These are phyloP conservation scores for Paragyromitra xinjiangensis DNA, from an alignment of 495 filamentous ascomycete genomes.

Conservation along the genomic window DNA sequence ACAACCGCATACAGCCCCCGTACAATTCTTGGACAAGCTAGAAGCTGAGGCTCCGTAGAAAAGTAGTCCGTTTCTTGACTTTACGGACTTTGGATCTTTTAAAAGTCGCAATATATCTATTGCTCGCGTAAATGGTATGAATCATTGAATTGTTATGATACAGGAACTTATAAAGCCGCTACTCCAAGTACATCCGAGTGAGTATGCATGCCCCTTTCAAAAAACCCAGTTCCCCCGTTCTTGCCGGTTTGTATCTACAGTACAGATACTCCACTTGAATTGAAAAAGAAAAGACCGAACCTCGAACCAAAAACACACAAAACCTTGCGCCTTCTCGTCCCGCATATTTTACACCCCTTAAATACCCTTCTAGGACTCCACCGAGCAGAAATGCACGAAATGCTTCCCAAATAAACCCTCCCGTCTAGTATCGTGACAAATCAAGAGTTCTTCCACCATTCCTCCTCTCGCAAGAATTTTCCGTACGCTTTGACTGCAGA, in stretches of 20 bases:
- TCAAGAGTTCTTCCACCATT: conserved; percentile 53
- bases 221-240: conserved; percentile 27
- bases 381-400: not conserved
- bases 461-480: conserved; percentile 48
- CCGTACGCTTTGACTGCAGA: conserved; percentile 50
- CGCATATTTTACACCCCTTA: conserved; percentile 36
- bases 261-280: conserved; percentile 42
- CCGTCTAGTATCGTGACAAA: conserved; percentile 12
- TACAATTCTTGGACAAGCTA: no score
- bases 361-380: conserved; percentile 13
- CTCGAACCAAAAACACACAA: conserved; percentile 38
- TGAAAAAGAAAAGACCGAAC: conserved; percentile 14
- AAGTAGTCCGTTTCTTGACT: no score
- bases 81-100: not conserved
- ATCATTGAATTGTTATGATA: conserved; percentile 37
- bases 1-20: no score
- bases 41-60: no score
- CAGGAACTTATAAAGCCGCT: conserved; percentile 45
- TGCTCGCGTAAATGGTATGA: not conserved
- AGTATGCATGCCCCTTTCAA: conserved; percentile 44
- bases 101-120: not conserved
- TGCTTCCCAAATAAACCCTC: not conserved
- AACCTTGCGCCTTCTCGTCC: conserved; percentile 32
- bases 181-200: conserved; percentile 48
- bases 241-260: conserved; percentile 40